phyloP scores from a whole-genome alignment of 2,329 filamentous ascomycete species.

The Hypoxylon sp. region DNA sequence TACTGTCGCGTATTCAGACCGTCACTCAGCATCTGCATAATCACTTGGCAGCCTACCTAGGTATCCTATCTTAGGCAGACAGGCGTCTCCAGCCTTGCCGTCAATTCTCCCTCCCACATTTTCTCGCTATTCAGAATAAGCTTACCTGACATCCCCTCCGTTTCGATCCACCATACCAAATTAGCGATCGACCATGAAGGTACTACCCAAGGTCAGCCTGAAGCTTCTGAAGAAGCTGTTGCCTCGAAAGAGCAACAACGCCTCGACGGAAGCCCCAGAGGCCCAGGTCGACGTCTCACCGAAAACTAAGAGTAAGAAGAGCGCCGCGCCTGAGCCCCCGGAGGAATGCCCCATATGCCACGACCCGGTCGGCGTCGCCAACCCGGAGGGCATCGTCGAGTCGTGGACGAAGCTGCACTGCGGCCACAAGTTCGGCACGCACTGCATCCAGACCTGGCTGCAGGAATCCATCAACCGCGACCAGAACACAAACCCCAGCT shows the following conservation, averaged over 20 bases:
- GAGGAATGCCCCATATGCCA: constrained; percentile 60
- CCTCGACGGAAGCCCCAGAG: constrained; percentile 5
- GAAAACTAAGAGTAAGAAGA: constrained; percentile 42
- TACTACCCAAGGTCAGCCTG: constrained; percentile 42
- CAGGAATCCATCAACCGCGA: constrained; percentile 53
- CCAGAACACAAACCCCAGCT: constrained; percentile 51
- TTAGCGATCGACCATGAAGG: constrained; percentile 34
- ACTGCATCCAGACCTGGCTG: constrained; percentile 60
- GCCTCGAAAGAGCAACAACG: constrained; percentile 22
- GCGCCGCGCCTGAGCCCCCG: constrained; percentile 34
- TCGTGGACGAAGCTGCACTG: constrained; percentile 58
- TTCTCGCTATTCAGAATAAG: constrained; percentile 1
- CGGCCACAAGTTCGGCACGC: constrained; percentile 58
- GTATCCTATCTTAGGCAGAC: constrained; percentile 9
- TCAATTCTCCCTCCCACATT: constrained; percentile 11
- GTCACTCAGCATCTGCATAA: constrained; percentile 6
- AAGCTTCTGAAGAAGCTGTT: constrained; percentile 48
- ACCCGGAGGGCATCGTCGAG: constrained; percentile 56
- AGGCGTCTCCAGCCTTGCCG: constrained; percentile 24
- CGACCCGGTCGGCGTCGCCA: constrained; percentile 55
- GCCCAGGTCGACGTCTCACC: constrained; percentile 23
- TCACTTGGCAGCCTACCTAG: not conserved
- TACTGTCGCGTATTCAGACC: constrained; percentile 19
- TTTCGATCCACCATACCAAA: constrained; percentile 9
- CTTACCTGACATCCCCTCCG: constrained; percentile 3